Percentiles rank a stretch among this genome's conserved stretches.
These are phyloP conservation scores for Stentor coeruleus DNA, from an alignment of 73 alveolate genomes.

Conservation along the genomic window DNA sequence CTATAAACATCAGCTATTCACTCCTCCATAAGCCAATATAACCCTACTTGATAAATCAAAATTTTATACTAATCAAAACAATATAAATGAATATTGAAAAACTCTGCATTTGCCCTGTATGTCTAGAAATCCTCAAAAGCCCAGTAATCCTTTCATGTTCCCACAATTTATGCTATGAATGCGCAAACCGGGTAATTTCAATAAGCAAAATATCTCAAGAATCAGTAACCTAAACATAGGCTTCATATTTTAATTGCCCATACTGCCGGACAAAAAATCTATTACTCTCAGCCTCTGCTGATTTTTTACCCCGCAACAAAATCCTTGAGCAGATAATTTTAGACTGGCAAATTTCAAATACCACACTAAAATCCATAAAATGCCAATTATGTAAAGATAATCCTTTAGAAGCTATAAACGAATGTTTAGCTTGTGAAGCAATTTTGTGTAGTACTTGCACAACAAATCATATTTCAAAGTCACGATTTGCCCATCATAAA, in stretches of 20 bases:
- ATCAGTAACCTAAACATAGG: not conserved
- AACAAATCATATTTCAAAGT: not conserved
- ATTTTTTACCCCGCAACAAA: not conserved
- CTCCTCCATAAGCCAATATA: too few relatives aligned
- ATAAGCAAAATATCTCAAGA: not conserved
- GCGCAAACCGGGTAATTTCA: conserved; percentile 21
- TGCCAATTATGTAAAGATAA: not conserved
- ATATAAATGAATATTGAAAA: not conserved
- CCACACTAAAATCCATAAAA: not conserved
- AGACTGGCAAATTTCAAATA: not conserved
- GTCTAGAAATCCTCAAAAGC: not conserved
- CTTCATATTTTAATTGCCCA: not conserved
- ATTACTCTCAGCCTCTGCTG: not conserved
- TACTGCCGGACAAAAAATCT: not conserved
- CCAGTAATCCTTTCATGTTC: conserved; percentile 5
- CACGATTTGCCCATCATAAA: conserved; percentile 20
- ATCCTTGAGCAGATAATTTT: not conserved
- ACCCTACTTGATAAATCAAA: too few relatives aligned
- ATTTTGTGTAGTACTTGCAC: not conserved
- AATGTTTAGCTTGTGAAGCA: conserved; percentile 11
- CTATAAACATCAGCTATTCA: too few relatives aligned
- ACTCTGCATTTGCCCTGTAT: conserved; percentile 15
- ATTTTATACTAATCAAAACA: too few relatives aligned
- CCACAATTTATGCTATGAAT: conserved; percentile 21
- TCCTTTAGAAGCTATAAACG: not conserved